Evolutionary conservation across 805 yeast species (phyloP).

Genomic region (Cyberlindnera mycetangii): DNA sequence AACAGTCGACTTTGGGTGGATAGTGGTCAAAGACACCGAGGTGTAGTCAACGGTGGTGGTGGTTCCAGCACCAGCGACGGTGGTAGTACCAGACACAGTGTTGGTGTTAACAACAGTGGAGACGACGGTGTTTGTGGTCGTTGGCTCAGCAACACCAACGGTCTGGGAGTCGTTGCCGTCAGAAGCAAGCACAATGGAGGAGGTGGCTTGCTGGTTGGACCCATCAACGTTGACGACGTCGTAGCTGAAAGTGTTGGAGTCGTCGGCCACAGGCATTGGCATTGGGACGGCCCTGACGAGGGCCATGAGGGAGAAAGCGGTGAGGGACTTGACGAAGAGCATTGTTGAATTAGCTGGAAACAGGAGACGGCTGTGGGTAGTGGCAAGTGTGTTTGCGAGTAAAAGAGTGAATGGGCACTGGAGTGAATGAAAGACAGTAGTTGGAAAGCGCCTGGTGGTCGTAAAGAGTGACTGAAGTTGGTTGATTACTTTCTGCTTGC

Average conservation of each 20-base stretch:
- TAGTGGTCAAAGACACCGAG: slow-evolving; percentile 22
- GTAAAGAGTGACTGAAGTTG: slow-evolving; percentile 16
- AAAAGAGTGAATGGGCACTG: slow-evolving; percentile 24
- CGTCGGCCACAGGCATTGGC: slow-evolving; percentile 21
- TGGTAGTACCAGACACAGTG: slow-evolving; percentile 18
- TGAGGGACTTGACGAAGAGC: slow-evolving; percentile 25
- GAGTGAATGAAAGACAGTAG: slow-evolving; percentile 27
- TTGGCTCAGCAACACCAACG: slow-evolving; percentile 24
- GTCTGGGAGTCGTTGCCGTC: slow-evolving; percentile 16
- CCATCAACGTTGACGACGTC: slow-evolving; percentile 30
- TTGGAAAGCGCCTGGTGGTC: slow-evolving; percentile 21
- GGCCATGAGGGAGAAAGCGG: slow-evolving; percentile 22
- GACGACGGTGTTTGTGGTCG: slow-evolving; percentile 18
- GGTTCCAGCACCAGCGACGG: slow-evolving; percentile 4
- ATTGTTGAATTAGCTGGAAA: slow-evolving; percentile 14
- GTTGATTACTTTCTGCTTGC: not conserved
- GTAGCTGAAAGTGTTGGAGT: slow-evolving; percentile 21
- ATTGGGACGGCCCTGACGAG: slow-evolving; percentile 22
- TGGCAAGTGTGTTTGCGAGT: not conserved
- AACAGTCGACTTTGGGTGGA: slow-evolving; percentile 24
- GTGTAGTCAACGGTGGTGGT: slow-evolving; percentile 24
- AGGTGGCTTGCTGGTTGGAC: slow-evolving; percentile 25
- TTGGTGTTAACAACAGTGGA: slow-evolving; percentile 1
- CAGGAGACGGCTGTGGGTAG: not conserved
- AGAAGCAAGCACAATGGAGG: slow-evolving; percentile 18